phyloP scores from a whole-genome alignment of 140 eudicot genomes.

The Oenanthe javanica region DNA sequence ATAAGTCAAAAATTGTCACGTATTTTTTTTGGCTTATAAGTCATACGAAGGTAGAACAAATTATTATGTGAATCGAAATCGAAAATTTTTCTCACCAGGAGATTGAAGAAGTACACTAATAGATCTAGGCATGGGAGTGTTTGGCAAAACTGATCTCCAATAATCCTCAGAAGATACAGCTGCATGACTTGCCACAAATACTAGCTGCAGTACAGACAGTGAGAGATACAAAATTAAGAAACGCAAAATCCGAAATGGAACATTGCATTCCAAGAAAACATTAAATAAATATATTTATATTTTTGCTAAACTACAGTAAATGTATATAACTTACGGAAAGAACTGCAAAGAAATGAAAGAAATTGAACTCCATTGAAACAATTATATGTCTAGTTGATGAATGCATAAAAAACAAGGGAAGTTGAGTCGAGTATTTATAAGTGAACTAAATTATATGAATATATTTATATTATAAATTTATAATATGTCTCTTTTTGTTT shows the following conservation, averaged over 20 bases:
- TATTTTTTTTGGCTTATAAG: neutral
- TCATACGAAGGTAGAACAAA: neutral
- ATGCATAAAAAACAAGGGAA: neutral
- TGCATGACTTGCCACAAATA: slow-evolving; percentile 29
- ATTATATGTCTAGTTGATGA: neutral
- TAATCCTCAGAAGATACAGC: slow-evolving; percentile 25
- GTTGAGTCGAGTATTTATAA: neutral
- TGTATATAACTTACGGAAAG: neutral
- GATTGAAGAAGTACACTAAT: slow-evolving; percentile 23
- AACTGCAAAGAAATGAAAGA: neutral
- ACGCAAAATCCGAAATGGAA: neutral
- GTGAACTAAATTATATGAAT: neutral
- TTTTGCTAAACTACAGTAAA: neutral
- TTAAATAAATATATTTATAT: neutral
- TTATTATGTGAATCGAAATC: neutral
- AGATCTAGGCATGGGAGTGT: slow-evolving; percentile 37
- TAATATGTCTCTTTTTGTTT: neutral
- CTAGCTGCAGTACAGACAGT: slow-evolving; percentile 12
- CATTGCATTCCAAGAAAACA: neutral
- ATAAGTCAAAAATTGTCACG: neutral
- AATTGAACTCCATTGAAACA: slow-evolving; percentile 3
- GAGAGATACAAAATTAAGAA: neutral
- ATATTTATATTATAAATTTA: neutral
- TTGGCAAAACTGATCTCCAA: slow-evolving; percentile 38
- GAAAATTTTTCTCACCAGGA: neutral